Evolutionary conservation across 1,284 basidiomycete species (phyloP).

Genomic region (Tylopilus sp.): DNA sequence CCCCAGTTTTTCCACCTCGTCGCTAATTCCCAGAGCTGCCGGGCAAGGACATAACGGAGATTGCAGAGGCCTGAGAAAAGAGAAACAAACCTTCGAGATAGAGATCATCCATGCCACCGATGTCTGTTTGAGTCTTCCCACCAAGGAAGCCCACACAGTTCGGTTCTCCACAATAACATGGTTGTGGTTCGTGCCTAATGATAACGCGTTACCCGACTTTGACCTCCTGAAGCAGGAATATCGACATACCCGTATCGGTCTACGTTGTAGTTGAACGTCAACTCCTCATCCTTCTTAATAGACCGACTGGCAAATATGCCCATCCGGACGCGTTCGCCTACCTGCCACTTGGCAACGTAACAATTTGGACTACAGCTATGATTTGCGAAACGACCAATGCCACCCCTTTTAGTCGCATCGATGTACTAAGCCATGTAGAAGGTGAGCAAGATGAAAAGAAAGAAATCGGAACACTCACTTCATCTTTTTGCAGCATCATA

Average conservation of each 20-base stretch:
- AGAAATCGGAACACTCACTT: constrained; percentile 51
- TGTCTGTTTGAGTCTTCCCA: constrained; percentile 98
- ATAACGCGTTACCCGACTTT: neutral
- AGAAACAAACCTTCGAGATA: constrained; percentile 79
- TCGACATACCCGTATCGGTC: constrained; percentile 90
- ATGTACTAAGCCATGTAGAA: constrained; percentile 65
- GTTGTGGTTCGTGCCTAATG: constrained; percentile 89
- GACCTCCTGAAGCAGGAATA: neutral
- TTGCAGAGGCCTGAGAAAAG: neutral
- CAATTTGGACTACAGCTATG: constrained; percentile 99
- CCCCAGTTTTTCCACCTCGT: constrained; percentile 78
- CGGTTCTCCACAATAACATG: constrained; percentile 93
- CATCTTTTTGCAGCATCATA: constrained; percentile 99
- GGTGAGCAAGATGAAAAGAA: constrained; percentile 2
- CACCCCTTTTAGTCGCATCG: constrained; percentile 96
- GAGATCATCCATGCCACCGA: constrained; percentile 90
- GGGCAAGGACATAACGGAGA: constrained; percentile 1
- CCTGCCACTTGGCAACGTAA: constrained; percentile 99
- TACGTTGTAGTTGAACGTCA: constrained; percentile 99
- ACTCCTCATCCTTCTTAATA: constrained; percentile 83
- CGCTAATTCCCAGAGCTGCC: constrained; percentile 90
- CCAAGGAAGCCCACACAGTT: constrained; percentile 97
- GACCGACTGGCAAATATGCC: constrained; percentile 93
- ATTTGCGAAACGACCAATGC: constrained; percentile 95
- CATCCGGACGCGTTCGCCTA: constrained; percentile 91